Conservation (phyloP, 202 grass and related monocot species). For the Cymbopogon flexuosus region DNA sequence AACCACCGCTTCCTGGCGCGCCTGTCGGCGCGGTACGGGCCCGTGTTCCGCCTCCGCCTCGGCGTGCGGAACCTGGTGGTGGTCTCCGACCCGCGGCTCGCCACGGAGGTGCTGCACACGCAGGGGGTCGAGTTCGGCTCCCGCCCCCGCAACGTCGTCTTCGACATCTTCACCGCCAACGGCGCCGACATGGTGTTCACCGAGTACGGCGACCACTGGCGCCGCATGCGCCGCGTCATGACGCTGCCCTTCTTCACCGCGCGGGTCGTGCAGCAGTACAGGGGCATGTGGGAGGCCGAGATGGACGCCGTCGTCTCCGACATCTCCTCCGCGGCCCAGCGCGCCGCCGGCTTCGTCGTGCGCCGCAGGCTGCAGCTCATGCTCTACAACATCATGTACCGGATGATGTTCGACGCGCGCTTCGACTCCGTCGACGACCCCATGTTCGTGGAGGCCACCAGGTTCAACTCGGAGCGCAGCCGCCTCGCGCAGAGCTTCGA, state of each 20-base stretch:
- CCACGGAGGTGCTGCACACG: slow-evolving; percentile 68
- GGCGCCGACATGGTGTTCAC: slow-evolving; percentile 95
- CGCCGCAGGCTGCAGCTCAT: slow-evolving; percentile 71
- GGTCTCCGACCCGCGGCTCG: slow-evolving; percentile 56
- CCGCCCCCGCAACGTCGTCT: slow-evolving; percentile 22
- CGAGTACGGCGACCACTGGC: slow-evolving; percentile 93
- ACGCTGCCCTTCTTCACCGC: slow-evolving; percentile 82
- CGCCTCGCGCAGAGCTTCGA: slow-evolving; percentile 61
- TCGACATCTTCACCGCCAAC: slow-evolving; percentile 5
- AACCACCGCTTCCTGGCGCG: slow-evolving; percentile 68
- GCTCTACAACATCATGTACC: slow-evolving; percentile 95
- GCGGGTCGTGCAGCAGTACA: slow-evolving; percentile 77
- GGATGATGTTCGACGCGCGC: slow-evolving; percentile 75
- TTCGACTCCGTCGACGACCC: slow-evolving; percentile 77
- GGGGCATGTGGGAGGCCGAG: slow-evolving; percentile 64
- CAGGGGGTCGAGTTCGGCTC: slow-evolving; percentile 85
- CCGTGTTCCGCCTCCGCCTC: slow-evolving; percentile 63
- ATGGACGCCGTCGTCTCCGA: slow-evolving; percentile 57
- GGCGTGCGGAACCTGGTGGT: slow-evolving; percentile 75
- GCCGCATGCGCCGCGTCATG: slow-evolving; percentile 90
- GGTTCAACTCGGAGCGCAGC: slow-evolving; percentile 57
- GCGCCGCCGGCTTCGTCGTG: slow-evolving; percentile 41
- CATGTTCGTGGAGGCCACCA: slow-evolving; percentile 51
- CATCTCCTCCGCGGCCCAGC: not conserved
- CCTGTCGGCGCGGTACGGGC: slow-evolving; percentile 43